A percentile compares a stretch with the other conserved stretches of the same genome.
These are phyloP conservation scores for Talaromyces trachyspermus DNA, from an alignment of 495 filamentous ascomycete genomes.

Conservation along the genomic window DNA sequence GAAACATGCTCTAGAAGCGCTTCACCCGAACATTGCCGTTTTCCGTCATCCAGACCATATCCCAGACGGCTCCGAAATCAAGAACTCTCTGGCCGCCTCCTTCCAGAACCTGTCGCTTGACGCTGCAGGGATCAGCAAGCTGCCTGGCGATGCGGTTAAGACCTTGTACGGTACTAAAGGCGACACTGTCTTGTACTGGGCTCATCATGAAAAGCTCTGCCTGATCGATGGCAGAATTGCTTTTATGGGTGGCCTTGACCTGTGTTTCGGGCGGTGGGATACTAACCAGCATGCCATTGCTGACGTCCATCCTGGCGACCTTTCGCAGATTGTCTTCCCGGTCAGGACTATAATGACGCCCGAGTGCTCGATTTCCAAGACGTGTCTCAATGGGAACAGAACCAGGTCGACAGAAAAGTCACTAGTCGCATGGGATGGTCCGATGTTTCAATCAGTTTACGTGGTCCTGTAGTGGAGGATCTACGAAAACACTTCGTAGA, in stretches of 20 bases:
- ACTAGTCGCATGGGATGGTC: slow-evolving; percentile 91
- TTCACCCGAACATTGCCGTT: slow-evolving; percentile 83
- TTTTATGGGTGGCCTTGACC: slow-evolving; percentile 74
- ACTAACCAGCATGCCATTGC: slow-evolving; percentile 70
- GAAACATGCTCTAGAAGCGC: slow-evolving; percentile 67
- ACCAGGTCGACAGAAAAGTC: slow-evolving; percentile 74
- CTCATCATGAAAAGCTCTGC: slow-evolving; percentile 92
- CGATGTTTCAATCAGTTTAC: slow-evolving; percentile 75
- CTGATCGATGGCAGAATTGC: slow-evolving; percentile 71
- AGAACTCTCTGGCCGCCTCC: slow-evolving; percentile 40
- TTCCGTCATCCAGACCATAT: slow-evolving; percentile 90
- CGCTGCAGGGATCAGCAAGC: slow-evolving; percentile 44
- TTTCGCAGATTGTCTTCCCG: slow-evolving; percentile 75
- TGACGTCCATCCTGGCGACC: slow-evolving; percentile 73
- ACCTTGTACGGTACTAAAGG: slow-evolving; percentile 74
- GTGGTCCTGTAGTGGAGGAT: slow-evolving; percentile 73
- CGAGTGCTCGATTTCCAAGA: slow-evolving; percentile 81
- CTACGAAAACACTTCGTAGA: slow-evolving; percentile 74
- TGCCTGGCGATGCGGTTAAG: slow-evolving; percentile 61
- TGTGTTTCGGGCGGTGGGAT: slow-evolving; percentile 61
- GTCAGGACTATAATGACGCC: slow-evolving; percentile 95
- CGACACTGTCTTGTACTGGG: slow-evolving; percentile 85
- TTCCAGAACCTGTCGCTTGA: slow-evolving; percentile 46
- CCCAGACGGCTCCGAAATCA: slow-evolving; percentile 56
- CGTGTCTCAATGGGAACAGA: slow-evolving; percentile 75